Conservation (phyloP, 129 eudicot genomes). For the Saussurea involucrata region DNA sequence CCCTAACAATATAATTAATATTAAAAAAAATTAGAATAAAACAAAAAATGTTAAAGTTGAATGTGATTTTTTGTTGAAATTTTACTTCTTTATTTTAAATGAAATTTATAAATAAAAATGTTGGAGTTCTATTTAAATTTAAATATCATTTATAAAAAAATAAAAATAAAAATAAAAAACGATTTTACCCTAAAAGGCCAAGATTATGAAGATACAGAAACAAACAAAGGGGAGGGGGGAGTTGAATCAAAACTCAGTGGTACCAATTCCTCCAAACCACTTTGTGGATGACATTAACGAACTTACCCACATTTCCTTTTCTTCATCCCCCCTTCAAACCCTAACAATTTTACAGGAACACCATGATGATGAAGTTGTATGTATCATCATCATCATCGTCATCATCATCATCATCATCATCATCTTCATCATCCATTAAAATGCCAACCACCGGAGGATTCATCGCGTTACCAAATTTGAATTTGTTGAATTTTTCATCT, state of each 20-base stretch:
- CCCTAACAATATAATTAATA: too few relatives aligned
- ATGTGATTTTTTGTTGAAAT: too few relatives aligned
- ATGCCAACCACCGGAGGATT: conserved; percentile 55
- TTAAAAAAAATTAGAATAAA: too few relatives aligned
- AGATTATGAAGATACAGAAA: not conserved
- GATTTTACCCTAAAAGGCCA: too few relatives aligned
- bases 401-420: not conserved
- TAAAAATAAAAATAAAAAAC: too few relatives aligned
- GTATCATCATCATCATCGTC: not conserved
- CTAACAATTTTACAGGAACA: conserved; percentile 1
- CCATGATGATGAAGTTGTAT: conserved; percentile 18
- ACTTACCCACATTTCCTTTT: conserved; percentile 18
- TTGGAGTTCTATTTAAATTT: too few relatives aligned
- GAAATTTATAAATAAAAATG: too few relatives aligned
- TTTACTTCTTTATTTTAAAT: too few relatives aligned
- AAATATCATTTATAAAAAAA: too few relatives aligned
- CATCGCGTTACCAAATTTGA: conserved; percentile 36
- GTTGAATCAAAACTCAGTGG: conserved; percentile 43
- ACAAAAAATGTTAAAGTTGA: too few relatives aligned
- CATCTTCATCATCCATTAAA: conserved; percentile 17
- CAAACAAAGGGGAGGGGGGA: conserved; percentile 25
- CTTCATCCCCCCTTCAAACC: not conserved
- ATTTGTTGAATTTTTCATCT: conserved; percentile 38
- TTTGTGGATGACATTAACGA: conserved; percentile 60
- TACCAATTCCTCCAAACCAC: conserved; percentile 31